Base-by-base conservation (phyloP, 2,329 filamentous ascomycete species). In the Botrytis tulipae region DNA sequence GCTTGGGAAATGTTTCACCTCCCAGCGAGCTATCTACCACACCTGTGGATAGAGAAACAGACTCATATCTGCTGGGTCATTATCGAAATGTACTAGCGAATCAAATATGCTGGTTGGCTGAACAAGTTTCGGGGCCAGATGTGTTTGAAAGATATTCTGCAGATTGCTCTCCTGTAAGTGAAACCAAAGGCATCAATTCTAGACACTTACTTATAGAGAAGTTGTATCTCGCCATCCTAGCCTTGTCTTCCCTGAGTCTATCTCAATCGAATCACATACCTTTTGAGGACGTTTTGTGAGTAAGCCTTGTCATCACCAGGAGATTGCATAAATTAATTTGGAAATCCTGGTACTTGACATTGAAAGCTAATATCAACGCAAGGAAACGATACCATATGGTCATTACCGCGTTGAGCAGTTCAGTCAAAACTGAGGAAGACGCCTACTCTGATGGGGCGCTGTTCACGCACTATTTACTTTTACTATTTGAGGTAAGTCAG, bases 371-470 rank as follows among this genome's bases (percentile, higher is more conserved):
- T 70, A 82, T 87, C 73, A 51, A 86, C 76, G 84, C 85, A 18
- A 80, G 87, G 65, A 85, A 87, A 74, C 86, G 88, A 77, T 88
- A 89, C 76, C 84, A 87, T 68, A 83, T 86, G 77, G 85, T 86
- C 3, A 83, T 88, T 37, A 83, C 85, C 14, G 84, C 84, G 4
- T 80, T 88, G 4, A 83, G 86, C 72, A 82, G 76, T 66, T 83
- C 80, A 69, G 76, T 86, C 12, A 82, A 82, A 37, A 85, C 82
- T 60, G 81, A 84, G 20, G 82, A 86, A 63, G 85, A 89, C 76
- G 80, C 88, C n/a, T 83, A 85, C 29, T 87, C 86, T 0, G 86
- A 89, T 77, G 87, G 86, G n/a, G 82, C 86, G 37, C 86, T 89
- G 73, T 82, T 88, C 42, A 86, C 87, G 2, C 87, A 89, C 78